Conservation (phyloP, 495 filamentous ascomycete species). For the Pseudotulostoma volvatum region DNA sequence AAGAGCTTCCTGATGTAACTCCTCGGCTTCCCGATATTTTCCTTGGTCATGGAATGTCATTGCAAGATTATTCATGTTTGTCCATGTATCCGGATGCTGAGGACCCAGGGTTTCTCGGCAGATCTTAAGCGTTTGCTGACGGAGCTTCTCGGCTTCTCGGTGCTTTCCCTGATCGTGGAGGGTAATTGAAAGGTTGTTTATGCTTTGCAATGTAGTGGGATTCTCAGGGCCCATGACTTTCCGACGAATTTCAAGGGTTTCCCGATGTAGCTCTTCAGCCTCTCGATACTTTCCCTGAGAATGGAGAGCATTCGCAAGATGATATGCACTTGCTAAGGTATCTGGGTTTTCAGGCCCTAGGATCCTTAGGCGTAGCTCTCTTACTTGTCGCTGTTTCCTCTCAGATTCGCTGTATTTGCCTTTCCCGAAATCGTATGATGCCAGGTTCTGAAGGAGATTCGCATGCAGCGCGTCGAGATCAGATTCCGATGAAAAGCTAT, state of each 20-base stretch:
- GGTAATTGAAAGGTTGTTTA: neutral
- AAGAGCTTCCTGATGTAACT: neutral
- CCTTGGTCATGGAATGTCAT: neutral
- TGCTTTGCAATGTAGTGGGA: neutral
- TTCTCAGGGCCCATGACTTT: neutral
- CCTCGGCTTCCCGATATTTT: neutral
- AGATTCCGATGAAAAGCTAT: too few relatives aligned
- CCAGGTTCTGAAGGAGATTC: too few relatives aligned
- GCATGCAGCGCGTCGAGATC: too few relatives aligned
- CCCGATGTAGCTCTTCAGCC: neutral
- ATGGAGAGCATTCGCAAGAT: neutral
- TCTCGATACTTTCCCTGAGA: neutral
- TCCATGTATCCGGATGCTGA: conserved; percentile 1
- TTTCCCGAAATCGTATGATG: too few relatives aligned
- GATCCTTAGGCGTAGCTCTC: neutral
- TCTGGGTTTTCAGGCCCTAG: neutral
- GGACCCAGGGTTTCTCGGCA: conserved; percentile 3
- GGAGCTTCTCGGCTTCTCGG: conserved; percentile 5
- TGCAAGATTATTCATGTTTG: conserved; percentile 1
- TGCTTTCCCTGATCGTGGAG: conserved; percentile 2
- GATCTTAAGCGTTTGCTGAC: conserved; percentile 3
- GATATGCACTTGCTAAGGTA: neutral
- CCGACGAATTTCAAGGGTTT: neutral
- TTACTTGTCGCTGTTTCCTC: too few relatives aligned
- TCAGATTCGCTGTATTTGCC: too few relatives aligned